Base-by-base conservation (phyloP, 495 filamentous ascomycete genomes). In the Podospora conica region DNA sequence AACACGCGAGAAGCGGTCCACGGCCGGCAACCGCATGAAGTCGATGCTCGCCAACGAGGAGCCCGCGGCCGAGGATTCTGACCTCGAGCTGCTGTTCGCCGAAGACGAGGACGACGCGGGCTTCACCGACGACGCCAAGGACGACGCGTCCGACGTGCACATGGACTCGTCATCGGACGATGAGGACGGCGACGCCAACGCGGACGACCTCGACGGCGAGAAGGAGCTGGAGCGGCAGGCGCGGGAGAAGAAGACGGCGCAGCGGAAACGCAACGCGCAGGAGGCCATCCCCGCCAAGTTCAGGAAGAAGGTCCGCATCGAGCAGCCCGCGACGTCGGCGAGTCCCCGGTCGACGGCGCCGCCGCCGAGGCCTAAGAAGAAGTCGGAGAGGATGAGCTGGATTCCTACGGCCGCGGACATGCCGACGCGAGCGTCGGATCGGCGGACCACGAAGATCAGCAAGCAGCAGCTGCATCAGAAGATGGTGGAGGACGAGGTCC, bases 341-440 rank as follows among this genome's bases (percentile, higher is more conserved):
- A 84, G 83, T 23, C 77, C 79, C 33, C 78, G 80, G 33, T 76
- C 83, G 21, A 72, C 82, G 24, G 73, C 76, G 31, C 60, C 58
- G 0, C 55, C 64, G 66, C 70, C 22, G 20, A 85, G 90, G 65
- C 89, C 88, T 3, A 93, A 91, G 81, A 98, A 97, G 82, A 97
- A 96, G 78, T 92, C 91, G 3, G 95, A 97, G 77, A 86, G 93
- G 54, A 82, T 88, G 53, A 96, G 92, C 65, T 97, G 93, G 92
- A 82, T 97, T 28, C 93, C 91, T 8, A 87, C 89, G 1, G 75
- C 81, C 9, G 90, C 90, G 64, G 92, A 96, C 71, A 86, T 88
- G 66, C 92, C 93, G 3, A 89, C 85, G 28, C 87, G 95, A 67
- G 87, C 90, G 24, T 97, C 94, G 0, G 89, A 89, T 20, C 90